Base-by-base conservation (phyloP, 73 alveolate genomes). In the Stentor coeruleus region DNA sequence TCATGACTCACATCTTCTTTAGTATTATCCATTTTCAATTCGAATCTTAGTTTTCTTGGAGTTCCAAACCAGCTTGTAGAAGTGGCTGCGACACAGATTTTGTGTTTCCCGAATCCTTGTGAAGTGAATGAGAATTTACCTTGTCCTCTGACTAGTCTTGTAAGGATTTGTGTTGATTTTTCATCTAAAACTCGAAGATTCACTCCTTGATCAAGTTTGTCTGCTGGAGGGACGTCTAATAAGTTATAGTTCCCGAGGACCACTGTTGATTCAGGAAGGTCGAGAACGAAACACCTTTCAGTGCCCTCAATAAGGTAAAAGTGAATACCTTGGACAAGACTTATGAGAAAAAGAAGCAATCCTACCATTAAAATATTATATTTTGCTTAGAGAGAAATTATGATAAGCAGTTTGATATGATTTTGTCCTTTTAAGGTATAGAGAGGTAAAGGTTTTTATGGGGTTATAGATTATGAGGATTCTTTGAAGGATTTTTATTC, bases 61-160 rank as follows among this genome's bases (percentile, higher is more conserved):
- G 79, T 66, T 31, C 79, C 83, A 38, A 75, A 75, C 83, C 83
- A 75, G 28, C 36, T n/a, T 37, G 59, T 37, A 26, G 83, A 37
- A 1, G 83, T 40, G 38, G 83, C 77, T 35, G 28, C 1, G 36
- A 75, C 77, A 35, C 83, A 75, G 38, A 75, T 33, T 15, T 37
- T 28, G 38, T 75, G 15, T n/a, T 39, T n/a, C n/a, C 83, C 83
- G 38, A 31, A 26, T 15, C 36, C 39, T 37, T 75, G 72, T n/a
- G 83, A 75, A 26, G 83, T 75, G 38, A 75, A 75, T 39, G 83
- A 39, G 66, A 75, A 40, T 38, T 75, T 75, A 20, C 83, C 83
- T 26, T 28, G 59, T 36, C 35, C 15, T 35, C 74, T 39, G 59
- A 33, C 72, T 14, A 75, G 38, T 36, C 83, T 31, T 14, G 41